Evolutionary conservation across 2,329 filamentous ascomycete genomes (phyloP).

Genomic region (Penicillium freii): DNA sequence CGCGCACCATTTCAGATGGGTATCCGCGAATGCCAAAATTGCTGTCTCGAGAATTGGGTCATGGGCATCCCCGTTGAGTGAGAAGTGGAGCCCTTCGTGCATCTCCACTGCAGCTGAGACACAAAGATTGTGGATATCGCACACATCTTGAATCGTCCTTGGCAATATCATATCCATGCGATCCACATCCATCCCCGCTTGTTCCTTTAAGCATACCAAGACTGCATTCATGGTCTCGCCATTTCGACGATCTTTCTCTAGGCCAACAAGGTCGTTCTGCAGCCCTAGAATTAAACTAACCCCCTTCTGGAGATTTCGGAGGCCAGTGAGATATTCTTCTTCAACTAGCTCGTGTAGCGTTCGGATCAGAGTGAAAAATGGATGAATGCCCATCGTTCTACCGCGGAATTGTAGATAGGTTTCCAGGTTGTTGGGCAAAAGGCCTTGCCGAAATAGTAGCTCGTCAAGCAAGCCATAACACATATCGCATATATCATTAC

Average conservation of each 20-base stretch:
- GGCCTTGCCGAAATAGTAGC: not conserved
- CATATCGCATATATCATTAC: constrained; percentile 3
- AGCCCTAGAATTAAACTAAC: not conserved
- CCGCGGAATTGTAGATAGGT: constrained; percentile 1
- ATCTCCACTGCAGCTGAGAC: not conserved
- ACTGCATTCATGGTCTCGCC: constrained; percentile 8
- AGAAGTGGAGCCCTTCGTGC: not conserved
- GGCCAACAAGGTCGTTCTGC: constrained; percentile 6
- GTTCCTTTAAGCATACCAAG: constrained; percentile 1
- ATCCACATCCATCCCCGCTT: not conserved
- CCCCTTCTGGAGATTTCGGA: not conserved
- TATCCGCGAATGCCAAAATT: not conserved
- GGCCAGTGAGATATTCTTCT: not conserved
- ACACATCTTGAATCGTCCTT: not conserved
- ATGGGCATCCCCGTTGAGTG: not conserved
- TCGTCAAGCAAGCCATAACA: not conserved
- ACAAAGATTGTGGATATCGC: constrained; percentile 1
- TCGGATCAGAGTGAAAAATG: constrained; percentile 5
- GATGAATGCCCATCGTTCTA: constrained; percentile 2
- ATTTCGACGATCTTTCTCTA: constrained; percentile 6
- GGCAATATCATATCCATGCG: not conserved
- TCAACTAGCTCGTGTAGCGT: not conserved
- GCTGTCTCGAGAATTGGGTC: not conserved
- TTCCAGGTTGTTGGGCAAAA: not conserved
- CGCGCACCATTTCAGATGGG: constrained; percentile 4